phyloP scores from a whole-genome alignment of 2,329 filamentous ascomycete genomes.

The Hypoxylon sp. region DNA sequence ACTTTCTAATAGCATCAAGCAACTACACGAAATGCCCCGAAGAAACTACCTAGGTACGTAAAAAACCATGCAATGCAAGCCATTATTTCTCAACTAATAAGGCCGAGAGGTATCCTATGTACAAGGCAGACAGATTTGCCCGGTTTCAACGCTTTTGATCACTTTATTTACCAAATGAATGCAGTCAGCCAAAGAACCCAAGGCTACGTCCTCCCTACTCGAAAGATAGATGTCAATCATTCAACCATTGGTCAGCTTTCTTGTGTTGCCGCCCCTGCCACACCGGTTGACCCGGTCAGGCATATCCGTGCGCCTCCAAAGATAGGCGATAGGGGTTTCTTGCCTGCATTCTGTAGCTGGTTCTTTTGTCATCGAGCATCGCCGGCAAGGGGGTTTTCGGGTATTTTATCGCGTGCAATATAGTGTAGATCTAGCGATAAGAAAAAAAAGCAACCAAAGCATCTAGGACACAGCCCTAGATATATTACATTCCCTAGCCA shows the following conservation, averaged over 20 bases:
- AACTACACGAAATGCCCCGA: no score
- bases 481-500: constrained; percentile 25
- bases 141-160: no score
- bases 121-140: no score
- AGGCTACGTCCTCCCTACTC: no score
- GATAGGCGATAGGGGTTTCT: constrained; percentile 8
- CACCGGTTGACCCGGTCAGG: constrained; percentile 28
- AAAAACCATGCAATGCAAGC: no score
- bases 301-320: constrained; percentile 14
- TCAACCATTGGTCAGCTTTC: constrained; percentile 17
- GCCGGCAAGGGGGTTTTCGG: background rate
- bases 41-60: no score
- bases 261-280: constrained; percentile 28
- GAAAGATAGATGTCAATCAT: background rate
- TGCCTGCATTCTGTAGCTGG: constrained; percentile 1
- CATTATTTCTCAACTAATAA: no score
- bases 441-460: background rate
- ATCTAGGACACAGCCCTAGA: constrained; percentile 28
- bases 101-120: no score
- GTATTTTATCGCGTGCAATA: constrained; percentile 11
- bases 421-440: constrained; percentile 12
- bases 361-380: constrained; percentile 4
- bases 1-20: background rate
- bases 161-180: no score
- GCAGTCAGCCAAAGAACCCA: no score